These are phyloP conservation scores for Salix koriyanagi DNA, from an alignment of 345 rosid genomes.

Conservation along the genomic window DNA sequence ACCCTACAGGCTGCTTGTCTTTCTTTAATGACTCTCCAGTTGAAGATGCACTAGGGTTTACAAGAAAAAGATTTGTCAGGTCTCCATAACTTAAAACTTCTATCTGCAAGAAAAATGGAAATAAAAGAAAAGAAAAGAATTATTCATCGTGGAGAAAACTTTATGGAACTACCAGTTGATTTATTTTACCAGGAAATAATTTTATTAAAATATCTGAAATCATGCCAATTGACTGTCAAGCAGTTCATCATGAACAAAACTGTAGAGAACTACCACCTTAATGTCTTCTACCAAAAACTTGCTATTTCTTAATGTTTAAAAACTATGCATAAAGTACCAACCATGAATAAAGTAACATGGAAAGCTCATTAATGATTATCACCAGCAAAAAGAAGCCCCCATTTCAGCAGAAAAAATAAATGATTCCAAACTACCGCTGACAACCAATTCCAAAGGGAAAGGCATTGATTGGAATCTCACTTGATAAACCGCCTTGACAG, in stretches of 20 bases:
- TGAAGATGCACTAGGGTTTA: conserved; percentile 11
- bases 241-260: background rate
- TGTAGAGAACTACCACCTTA: conserved; percentile 6
- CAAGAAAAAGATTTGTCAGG: conserved; percentile 27
- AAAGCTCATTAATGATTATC: background rate
- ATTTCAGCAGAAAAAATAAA: background rate
- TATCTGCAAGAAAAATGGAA: conserved; percentile 24
- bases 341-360: background rate
- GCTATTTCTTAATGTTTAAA: background rate
- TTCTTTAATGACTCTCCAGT: conserved; percentile 17
- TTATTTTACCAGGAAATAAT: background rate
- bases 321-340: background rate
- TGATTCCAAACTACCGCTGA: background rate
- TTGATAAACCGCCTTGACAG: conserved; percentile 40
- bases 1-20: conserved; percentile 28
- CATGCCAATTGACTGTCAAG: background rate
- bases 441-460: background rate
- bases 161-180: background rate
- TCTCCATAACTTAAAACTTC: conserved; percentile 36
- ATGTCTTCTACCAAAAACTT: background rate
- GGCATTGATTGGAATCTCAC: conserved; percentile 9
- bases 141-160: background rate
- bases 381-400: background rate
- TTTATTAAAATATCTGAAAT: background rate
- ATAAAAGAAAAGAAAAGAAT: background rate